Evolutionary conservation across 2,329 filamentous ascomycete genomes (phyloP).

Genomic region (Alternaria incomplexa): DNA sequence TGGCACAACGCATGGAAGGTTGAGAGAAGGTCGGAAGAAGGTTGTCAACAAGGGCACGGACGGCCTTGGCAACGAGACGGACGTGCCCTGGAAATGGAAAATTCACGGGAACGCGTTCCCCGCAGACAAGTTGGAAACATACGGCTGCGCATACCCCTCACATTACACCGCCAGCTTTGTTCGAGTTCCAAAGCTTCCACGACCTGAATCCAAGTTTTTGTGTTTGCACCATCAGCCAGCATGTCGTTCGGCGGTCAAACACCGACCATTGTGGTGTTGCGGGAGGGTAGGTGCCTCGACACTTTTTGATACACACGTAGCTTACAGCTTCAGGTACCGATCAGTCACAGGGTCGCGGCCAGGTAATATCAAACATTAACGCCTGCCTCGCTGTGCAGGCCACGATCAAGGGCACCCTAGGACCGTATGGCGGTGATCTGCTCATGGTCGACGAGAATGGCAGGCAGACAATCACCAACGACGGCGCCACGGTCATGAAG

Average conservation of each 20-base stretch:
- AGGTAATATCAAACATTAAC: conserved; percentile 98
- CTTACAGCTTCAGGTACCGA: conserved; percentile 76
- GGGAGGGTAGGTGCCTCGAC: conserved; percentile 75
- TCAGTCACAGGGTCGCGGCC: conserved; percentile 93
- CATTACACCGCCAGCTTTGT: conserved; percentile 3
- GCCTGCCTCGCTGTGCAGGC: conserved; percentile 94
- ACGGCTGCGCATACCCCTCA: conserved; percentile 25
- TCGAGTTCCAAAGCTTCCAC: neutral
- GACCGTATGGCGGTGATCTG: conserved; percentile 95
- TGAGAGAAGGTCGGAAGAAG: conserved; percentile 26
- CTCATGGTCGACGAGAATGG: conserved; percentile 96
- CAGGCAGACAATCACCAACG: conserved; percentile 96
- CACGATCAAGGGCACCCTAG: conserved; percentile 94
- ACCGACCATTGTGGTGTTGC: conserved; percentile 96
- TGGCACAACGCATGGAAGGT: conserved; percentile 38
- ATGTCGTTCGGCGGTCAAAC: conserved; percentile 99
- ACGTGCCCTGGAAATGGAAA: conserved; percentile 26
- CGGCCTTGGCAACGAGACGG: conserved; percentile 15
- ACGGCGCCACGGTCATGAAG: conserved; percentile 99
- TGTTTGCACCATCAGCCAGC: conserved; percentile 35
- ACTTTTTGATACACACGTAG: conserved; percentile 15
- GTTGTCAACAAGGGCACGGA: conserved; percentile 19
- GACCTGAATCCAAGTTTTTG: neutral
- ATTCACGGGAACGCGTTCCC: conserved; percentile 39
- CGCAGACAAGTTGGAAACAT: conserved; percentile 26